Evolutionary conservation across 2,329 filamentous ascomycete species (phyloP), one percentile per base, ranked within the genome.

Genomic region (Chrysoporthe deuterocubensis): DNA sequence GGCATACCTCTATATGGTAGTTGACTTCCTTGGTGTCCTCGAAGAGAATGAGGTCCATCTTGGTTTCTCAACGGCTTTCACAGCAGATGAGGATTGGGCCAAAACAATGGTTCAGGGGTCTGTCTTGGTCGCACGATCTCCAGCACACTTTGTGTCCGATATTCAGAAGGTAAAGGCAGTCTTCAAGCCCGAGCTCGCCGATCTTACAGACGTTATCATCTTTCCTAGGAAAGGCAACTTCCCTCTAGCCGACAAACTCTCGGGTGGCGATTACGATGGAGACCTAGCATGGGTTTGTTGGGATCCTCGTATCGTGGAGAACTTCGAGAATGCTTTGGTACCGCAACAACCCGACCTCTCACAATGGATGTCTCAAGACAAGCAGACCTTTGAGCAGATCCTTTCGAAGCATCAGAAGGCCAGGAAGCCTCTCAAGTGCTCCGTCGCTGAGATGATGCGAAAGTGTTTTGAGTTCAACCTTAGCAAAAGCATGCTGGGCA

Each of bases 221-320:
- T 97, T 98, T 71, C 83, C 92, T 0, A 82, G 81, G 0, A 86
- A 84, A 68, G 91, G 91, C 0, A 75, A 83, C 37, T 80, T 78
- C 0, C 87, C 92, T 0, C 82, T 94, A 0, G 92, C 92, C 0
- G 85, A 88, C 9, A 89, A 90, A 72, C 81, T 95, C 0, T 92
- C 91, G 1, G 92, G 92, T 0, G 92, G 92, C 0, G 92, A 95
- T 73, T 95, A 94, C 70, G 92, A 95, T 71, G 92, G 92, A 0
- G 92, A 96, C 70, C 84, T 81, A n/a, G 87, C 91, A 4, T 94
- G 91, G 91, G 79, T 93, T 0, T 93, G 90, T 73, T 95, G 90
- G 90, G 91, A 94, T 40, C 79, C 82, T 0, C 77, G 79, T 0
- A 83, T 96, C 3, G 90, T 92, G 0, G 72, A 80, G 5, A 87